Evolutionary conservation across 129 eudicot genomes (phyloP).

Genomic region (Artemisia tridentata): DNA sequence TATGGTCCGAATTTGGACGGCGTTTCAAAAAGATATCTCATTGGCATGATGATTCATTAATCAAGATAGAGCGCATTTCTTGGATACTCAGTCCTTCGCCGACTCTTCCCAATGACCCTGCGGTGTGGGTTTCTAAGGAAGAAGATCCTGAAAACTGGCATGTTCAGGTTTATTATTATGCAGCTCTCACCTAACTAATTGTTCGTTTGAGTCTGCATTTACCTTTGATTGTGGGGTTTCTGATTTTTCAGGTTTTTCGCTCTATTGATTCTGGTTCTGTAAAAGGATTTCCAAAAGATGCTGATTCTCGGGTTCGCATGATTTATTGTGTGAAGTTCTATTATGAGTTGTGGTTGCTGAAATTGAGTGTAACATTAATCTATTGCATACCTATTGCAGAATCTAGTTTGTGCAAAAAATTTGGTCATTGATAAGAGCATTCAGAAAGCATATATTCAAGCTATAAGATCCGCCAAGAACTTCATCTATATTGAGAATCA

Average conservation of each 20-base stretch:
- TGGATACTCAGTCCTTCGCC: slow-evolving; percentile 67
- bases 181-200: slow-evolving; percentile 20
- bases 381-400: slow-evolving; percentile 40
- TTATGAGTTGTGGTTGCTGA: slow-evolving; percentile 4
- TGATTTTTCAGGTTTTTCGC: slow-evolving; percentile 61
- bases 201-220: slow-evolving; percentile 14
- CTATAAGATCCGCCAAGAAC: slow-evolving; percentile 85
- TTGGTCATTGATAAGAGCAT: slow-evolving; percentile 75
- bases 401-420: slow-evolving; percentile 63
- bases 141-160: slow-evolving; percentile 86
- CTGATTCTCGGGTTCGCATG: slow-evolving; percentile 54
- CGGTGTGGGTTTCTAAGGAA: slow-evolving; percentile 58
- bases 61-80: slow-evolving; percentile 68
- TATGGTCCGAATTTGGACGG: slow-evolving; percentile 61
- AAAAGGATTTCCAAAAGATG: slow-evolving; percentile 77
- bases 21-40: slow-evolving; percentile 51
- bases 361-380: background rate
- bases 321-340: background rate
- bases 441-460: slow-evolving; percentile 80
- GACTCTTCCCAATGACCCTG: slow-evolving; percentile 45
- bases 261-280: slow-evolving; percentile 89
- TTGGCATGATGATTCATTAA: slow-evolving; percentile 80
- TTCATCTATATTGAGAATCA: slow-evolving; percentile 93
- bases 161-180: slow-evolving; percentile 57
- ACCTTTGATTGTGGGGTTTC: slow-evolving; percentile 19